Evolutionary conservation across 495 filamentous ascomycete species (phyloP).

Genomic region (Daldinia decipiens): DNA sequence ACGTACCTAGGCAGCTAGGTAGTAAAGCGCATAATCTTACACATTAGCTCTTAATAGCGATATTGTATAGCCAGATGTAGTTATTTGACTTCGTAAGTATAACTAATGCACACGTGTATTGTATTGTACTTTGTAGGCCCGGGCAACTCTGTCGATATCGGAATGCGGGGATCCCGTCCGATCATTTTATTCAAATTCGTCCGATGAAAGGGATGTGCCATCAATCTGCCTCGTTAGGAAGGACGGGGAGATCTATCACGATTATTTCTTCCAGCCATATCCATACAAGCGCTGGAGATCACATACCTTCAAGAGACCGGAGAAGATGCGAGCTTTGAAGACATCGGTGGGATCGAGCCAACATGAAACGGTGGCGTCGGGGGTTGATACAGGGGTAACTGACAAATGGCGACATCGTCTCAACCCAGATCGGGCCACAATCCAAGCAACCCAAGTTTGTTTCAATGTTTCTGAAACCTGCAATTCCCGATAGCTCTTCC

Average conservation of each 20-base stretch:
- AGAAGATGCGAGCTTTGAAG: conserved; percentile 18
- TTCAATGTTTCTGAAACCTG: conserved; percentile 37
- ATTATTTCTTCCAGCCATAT: conserved; percentile 18
- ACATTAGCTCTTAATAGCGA: not conserved
- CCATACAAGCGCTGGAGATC: conserved; percentile 29
- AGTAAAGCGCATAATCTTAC: not conserved
- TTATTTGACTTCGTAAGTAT: no score
- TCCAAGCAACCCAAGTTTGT: conserved; percentile 2
- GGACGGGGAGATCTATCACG: conserved; percentile 1
- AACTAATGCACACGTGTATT: no score
- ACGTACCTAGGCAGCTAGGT: not conserved
- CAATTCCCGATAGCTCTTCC: conserved; percentile 16
- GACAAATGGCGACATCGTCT: conserved; percentile 2
- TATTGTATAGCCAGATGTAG: not conserved
- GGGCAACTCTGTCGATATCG: not conserved
- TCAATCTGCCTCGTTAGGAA: conserved; percentile 8
- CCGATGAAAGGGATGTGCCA: not conserved
- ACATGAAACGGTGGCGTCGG: conserved; percentile 32
- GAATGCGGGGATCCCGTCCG: not conserved
- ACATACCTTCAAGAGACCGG: not conserved
- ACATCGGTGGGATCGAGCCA: conserved; percentile 20
- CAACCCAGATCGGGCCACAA: conserved; percentile 24
- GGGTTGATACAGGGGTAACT: conserved; percentile 29
- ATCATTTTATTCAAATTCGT: conserved; percentile 1
- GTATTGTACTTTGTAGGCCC: no score